Evolutionary conservation across 169 alveolate genomes (phyloP).

Genomic region (Eimeria necatrix): DNA sequence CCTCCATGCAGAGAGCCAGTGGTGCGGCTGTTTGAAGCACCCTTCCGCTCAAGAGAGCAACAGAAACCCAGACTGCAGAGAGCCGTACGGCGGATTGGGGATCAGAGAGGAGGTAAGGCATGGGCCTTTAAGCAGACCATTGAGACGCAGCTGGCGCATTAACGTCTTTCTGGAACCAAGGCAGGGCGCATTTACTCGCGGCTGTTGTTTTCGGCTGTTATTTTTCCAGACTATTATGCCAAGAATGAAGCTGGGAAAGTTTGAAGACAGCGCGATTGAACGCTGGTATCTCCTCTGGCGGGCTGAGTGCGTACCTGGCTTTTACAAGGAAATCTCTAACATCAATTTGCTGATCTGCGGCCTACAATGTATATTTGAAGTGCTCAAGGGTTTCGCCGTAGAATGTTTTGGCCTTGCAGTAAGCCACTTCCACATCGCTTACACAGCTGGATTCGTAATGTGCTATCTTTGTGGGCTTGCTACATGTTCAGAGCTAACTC

Average conservation of each 20-base stretch:
- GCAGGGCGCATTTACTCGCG: too few species aligned
- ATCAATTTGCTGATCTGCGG: conserved; percentile 43
- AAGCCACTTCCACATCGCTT: neutral
- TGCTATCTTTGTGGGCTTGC: too few species aligned
- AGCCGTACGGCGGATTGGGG: conserved; percentile 36
- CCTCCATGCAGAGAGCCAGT: conserved; percentile 19
- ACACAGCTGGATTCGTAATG: too few species aligned
- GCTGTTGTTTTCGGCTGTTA: neutral
- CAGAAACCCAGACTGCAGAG: conserved; percentile 12
- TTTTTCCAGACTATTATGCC: conserved; percentile 52
- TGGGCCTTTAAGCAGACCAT: neutral
- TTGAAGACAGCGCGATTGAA: conserved; percentile 51
- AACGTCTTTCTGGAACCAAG: too few species aligned
- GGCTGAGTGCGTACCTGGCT: conserved; percentile 14
- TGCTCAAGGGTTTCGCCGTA: conserved; percentile 15
- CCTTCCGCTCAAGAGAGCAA: neutral
- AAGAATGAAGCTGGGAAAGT: conserved; percentile 5
- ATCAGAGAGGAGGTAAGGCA: conserved; percentile 22
- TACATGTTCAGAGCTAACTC: too few species aligned
- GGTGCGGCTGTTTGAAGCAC: conserved; percentile 43
- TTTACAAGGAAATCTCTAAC: conserved; percentile 43
- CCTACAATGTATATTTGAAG: conserved; percentile 38
- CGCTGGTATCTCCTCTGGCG: conserved; percentile 73
- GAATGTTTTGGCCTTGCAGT: conserved; percentile 62
- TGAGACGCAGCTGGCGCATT: neutral